Evolutionary conservation across 2,329 filamentous ascomycete species (phyloP), one percentile per base, ranked within the genome.

Genomic region (Hawksworthiomyces lignivorus): DNA sequence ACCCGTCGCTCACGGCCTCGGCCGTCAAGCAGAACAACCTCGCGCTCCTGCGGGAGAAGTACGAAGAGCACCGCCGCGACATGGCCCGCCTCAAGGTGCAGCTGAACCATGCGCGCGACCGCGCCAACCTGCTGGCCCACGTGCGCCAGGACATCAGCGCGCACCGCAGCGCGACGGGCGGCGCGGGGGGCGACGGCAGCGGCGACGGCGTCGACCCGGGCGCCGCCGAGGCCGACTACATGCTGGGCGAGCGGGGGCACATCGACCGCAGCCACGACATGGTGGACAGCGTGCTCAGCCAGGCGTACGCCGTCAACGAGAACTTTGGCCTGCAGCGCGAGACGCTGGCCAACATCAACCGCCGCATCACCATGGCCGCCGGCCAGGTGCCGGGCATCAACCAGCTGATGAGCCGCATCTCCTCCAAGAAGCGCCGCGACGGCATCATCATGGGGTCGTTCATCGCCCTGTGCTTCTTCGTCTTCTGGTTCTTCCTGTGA

Each of bases 21-120:
- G 88, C 89, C 43, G 76, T 95, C n/a, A 97, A 97, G 66, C 89
- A 95, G 57, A 95, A 90, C 68, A 96, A 97, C 61, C 80, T 98
- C 28, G 75, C 86, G 45, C 83, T 94, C 22, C 87, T 97, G 54
- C 85, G 87, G 51, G 89, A 95, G 67, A 84, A 96, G 60, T 81
- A 97, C 14, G 70, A 79, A 28, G 85, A 94, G 59, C 90, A 98
- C 68, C 80, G 82, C 48, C 82, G 82, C 50, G 90, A 97, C 62
- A 77, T 95, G 28, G 63, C 70, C 5, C 84, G 88, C 9, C 72
- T 97, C 39, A 83, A 80, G 45, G 72, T 77, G 21, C 75, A 80
- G 45, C 81, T 98, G 39, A 65, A 77, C 39, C 82, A 90, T 52
- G 80, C 86, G 36, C 84, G 92, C 56, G 82, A 94, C 62, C 82